These are phyloP conservation scores for Austroboletus niveus DNA, from an alignment of 1,284 basidiomycete species.

Conservation along the genomic window DNA sequence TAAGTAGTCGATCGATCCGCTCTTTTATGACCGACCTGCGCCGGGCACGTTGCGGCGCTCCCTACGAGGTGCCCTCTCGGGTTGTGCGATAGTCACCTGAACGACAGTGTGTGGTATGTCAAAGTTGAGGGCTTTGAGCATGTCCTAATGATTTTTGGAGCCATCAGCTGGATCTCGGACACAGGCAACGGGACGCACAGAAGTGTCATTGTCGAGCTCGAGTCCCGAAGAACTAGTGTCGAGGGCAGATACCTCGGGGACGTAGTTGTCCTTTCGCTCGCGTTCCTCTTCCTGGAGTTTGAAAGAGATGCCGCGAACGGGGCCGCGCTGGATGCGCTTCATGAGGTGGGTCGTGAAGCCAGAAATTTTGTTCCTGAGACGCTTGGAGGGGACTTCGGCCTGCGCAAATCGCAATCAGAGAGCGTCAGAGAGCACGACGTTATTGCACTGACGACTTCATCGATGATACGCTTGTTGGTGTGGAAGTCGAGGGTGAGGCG, in stretches of 20 bases:
- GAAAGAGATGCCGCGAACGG: slow-evolving; percentile 99
- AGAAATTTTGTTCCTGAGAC: slow-evolving; percentile 99
- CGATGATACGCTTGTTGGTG: slow-evolving; percentile 99
- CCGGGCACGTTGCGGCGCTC: slow-evolving; percentile 85
- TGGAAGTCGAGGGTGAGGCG: slow-evolving; percentile 96
- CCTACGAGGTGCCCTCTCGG: slow-evolving; percentile 71
- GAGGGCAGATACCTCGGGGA: slow-evolving; percentile 94
- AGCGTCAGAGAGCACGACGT: too few species aligned
- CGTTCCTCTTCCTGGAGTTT: slow-evolving; percentile 99
- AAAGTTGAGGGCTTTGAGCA: slow-evolving; percentile 89
- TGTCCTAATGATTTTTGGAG: slow-evolving; percentile 51
- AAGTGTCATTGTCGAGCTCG: slow-evolving; percentile 89
- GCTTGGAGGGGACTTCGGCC: slow-evolving; percentile 97
- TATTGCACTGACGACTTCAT: slow-evolving; percentile 82
- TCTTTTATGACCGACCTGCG: slow-evolving; percentile 51
- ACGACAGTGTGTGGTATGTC: slow-evolving; percentile 80
- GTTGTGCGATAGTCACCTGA: slow-evolving; percentile 62
- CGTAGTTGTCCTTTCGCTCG: slow-evolving; percentile 99
- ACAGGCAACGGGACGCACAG: slow-evolving; percentile 51
- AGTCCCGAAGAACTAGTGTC: slow-evolving; percentile 74
- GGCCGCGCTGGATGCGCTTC: slow-evolving; percentile 99
- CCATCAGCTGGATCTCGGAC: not conserved
- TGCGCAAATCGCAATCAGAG: slow-evolving; percentile 29
- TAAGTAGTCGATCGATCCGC: not conserved
- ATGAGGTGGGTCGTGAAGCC: slow-evolving; percentile 99